Base-by-base conservation (phyloP, 805 yeast genomes). In the Candida insectorum region DNA sequence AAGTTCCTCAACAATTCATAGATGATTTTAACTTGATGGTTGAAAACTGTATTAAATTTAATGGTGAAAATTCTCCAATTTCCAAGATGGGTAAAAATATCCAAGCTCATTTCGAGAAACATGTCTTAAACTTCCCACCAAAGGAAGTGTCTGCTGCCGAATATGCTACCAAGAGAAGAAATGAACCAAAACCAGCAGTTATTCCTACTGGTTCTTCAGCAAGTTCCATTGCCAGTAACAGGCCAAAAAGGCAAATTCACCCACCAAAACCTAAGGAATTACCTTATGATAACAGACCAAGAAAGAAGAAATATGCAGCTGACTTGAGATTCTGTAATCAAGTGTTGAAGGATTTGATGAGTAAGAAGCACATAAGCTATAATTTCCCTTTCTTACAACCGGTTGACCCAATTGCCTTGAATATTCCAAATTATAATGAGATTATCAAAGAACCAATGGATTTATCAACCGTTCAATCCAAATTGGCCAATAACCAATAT, bases 241-340 rank as follows among this genome's bases (percentile, higher is more conserved):
- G 98, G 46, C 97, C 97, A 24, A 91, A 91, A 60, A 77, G 98
- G 47, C 93, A 87, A 47, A 87, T 93, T 30, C 97, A 89, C 56
- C 98, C 98, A 3, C 98, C 98, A 34, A 82, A 85, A 53, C 85
- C 96, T 20, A 86, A 86, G 53, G 97, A 93, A 55, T 77, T 89
- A 58, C 94, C 95, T 3, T 87, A 86, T 51, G 96, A 88, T 51
- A 79, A 79, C 34, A 73, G 89, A 53, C 98, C 98, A 28, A 77
- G 94, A 45, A 85, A 85, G 62, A 89, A 91, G 75, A 91, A 87
- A 66, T 79, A 71, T 53, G 94, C 91, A 24, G 83, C 91, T 7
- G 97, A 91, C 58, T 73, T 93, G 55, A 74, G 89, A 52, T 93
- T 82, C 60, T 86, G 95, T 54, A 82, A 77, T 46, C 84, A 77